A percentile compares a stretch with the other conserved stretches of the same genome.
Conservation (phyloP, 345 rosid species). For the Hibiscus tridactylites region DNA sequence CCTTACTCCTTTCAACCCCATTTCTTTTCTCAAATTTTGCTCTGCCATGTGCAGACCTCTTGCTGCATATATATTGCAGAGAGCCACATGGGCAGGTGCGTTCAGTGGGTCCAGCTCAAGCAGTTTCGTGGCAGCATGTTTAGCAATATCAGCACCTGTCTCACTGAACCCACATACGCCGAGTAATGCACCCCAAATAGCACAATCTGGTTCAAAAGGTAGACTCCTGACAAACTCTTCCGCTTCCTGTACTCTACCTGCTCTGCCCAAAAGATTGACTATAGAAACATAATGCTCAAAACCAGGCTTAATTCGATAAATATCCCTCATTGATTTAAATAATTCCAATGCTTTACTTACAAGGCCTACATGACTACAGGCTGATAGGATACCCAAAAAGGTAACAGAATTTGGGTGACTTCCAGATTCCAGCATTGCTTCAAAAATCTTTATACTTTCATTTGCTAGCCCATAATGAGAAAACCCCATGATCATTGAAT, state of each 20-base stretch:
- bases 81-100: conserved; percentile 57
- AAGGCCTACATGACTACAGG: conserved; percentile 41
- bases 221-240: conserved; percentile 34
- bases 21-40: conserved; percentile 53
- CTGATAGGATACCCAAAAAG: conserved; percentile 41
- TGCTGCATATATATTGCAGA: conserved; percentile 59
- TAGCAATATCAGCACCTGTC: conserved; percentile 33
- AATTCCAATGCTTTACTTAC: conserved; percentile 25
- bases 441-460: conserved; percentile 32
- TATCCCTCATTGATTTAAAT: conserved; percentile 30
- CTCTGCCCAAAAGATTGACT: conserved; percentile 44
- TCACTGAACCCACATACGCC: conserved; percentile 45
- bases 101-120: conserved; percentile 60
- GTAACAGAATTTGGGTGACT: conserved; percentile 40
- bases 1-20: conserved; percentile 67
- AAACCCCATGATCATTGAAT: conserved; percentile 51
- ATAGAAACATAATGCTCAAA: conserved; percentile 42
- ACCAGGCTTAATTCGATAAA: conserved; percentile 26
- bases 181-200: conserved; percentile 50
- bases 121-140: conserved; percentile 36
- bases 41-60: conserved; percentile 42
- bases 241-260: conserved; percentile 47
- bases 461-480: conserved; percentile 39
- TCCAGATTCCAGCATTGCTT: conserved; percentile 33
- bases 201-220: conserved; percentile 29